Evolutionary conservation across 441 rosid genomes (phyloP).

Genomic region (Populus hybrid): DNA sequence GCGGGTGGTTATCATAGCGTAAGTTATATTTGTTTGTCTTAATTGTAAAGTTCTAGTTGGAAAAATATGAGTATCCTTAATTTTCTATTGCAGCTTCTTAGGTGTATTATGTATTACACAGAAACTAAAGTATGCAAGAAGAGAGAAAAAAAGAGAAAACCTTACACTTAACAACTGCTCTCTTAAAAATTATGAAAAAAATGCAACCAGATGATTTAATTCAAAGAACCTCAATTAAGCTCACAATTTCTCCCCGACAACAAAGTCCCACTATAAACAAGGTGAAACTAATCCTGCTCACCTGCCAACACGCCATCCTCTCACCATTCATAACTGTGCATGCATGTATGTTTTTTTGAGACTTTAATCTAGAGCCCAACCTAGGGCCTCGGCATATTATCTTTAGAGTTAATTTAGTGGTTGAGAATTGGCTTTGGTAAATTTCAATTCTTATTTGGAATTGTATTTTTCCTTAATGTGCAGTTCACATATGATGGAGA

Average conservation of each 20-base stretch:
- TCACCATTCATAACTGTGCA: not conserved
- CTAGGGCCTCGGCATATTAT: not conserved
- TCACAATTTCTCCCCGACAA: no score
- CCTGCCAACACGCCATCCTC: not conserved
- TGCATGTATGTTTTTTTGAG: not conserved
- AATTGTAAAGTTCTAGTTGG: not conserved
- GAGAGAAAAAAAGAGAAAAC: not conserved
- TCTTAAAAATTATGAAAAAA: not conserved
- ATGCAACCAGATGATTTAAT: not conserved
- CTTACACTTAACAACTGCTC: not conserved
- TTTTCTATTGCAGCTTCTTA: not conserved
- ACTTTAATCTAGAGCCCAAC: not conserved
- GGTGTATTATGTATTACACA: no score
- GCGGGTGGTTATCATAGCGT: constrained; percentile 92
- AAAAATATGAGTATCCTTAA: not conserved
- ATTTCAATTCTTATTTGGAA: not conserved
- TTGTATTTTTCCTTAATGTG: not conserved
- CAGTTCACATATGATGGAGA: not conserved
- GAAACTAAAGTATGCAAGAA: not conserved
- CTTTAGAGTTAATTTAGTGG: not conserved
- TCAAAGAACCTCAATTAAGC: not conserved
- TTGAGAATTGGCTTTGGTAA: not conserved
- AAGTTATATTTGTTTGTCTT: constrained; percentile 25
- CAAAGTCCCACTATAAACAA: no score
- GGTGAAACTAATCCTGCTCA: no score